Conservation (phyloP, 1,139 yeast species). For the Pichia inconspicua region DNA sequence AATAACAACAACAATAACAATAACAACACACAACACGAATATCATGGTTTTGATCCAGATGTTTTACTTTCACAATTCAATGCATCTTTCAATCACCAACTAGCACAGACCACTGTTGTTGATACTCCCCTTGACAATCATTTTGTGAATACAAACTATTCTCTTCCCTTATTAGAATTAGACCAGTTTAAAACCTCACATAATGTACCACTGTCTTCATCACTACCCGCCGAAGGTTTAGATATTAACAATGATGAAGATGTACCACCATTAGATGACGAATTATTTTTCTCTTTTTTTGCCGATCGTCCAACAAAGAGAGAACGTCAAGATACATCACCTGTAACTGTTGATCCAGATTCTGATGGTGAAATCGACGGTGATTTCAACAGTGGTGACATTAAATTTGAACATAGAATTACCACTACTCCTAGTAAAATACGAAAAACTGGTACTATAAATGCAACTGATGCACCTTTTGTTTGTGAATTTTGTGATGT, state of each 20-base stretch:
- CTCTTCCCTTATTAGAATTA: not conserved
- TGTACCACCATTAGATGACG: constrained; percentile 15
- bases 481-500: constrained; percentile 40
- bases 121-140: not conserved
- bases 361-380: not conserved
- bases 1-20: not conserved
- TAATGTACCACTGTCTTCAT: not conserved
- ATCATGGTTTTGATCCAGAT: not conserved
- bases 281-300: constrained; percentile 10
- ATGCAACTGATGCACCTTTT: constrained; percentile 1
- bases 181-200: not conserved
- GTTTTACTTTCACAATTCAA: constrained; percentile 6
- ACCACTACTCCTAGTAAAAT: constrained; percentile 3
- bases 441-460: constrained; percentile 1
- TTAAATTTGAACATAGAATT: not conserved
- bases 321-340: not conserved
- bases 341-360: not conserved
- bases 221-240: not conserved
- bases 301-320: not conserved
- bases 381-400: not conserved
- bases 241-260: constrained; percentile 4
- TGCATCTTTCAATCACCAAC: constrained; percentile 4
- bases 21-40: not conserved
- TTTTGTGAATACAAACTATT: not conserved
- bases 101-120: not conserved